Percentiles rank a stretch among this genome's conserved stretches.
These are phyloP conservation scores for Biscogniauxia mediterranea DNA, from an alignment of 2,329 filamentous ascomycete genomes.

Conservation along the genomic window DNA sequence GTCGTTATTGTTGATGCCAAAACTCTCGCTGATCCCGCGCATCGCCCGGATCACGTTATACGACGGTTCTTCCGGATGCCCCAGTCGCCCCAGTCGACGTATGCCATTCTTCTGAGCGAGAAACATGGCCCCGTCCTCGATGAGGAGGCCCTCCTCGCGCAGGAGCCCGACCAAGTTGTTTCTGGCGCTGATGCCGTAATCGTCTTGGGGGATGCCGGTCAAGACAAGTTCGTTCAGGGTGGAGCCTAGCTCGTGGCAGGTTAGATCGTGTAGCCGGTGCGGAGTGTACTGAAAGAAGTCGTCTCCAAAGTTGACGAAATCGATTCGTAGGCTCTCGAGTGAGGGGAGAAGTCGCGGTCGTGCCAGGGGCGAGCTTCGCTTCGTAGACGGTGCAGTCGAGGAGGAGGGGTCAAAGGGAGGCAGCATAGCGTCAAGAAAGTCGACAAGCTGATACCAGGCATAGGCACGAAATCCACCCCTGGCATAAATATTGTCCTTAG, in stretches of 20 bases:
- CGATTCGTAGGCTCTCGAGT: constrained; percentile 47
- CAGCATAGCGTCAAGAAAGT: constrained; percentile 51
- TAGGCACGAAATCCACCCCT: constrained; percentile 55
- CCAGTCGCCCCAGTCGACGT: constrained; percentile 37
- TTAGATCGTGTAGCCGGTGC: constrained; percentile 49
- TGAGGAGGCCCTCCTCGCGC: constrained; percentile 51
- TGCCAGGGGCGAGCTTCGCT: constrained; percentile 8
- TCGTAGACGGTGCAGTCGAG: constrained; percentile 20
- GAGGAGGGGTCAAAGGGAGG: constrained; percentile 47
- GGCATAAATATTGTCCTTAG: constrained; percentile 45
- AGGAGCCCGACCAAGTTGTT: constrained; percentile 51
- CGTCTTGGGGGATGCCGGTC: constrained; percentile 51
- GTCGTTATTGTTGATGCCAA: constrained; percentile 30
- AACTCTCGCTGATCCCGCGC: constrained; percentile 23
- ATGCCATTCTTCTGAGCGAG: constrained; percentile 41
- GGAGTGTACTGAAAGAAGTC: constrained; percentile 46
- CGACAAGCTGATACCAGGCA: constrained; percentile 52
- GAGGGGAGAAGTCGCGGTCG: constrained; percentile 46
- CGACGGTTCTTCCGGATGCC: constrained; percentile 32
- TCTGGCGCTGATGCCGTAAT: constrained; percentile 45
- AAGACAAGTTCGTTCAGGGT: constrained; percentile 52
- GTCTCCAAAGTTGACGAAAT: constrained; percentile 54
- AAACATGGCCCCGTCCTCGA: constrained; percentile 45
- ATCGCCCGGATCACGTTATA: constrained; percentile 45
- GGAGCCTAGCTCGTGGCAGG: constrained; percentile 52